A percentile compares a stretch with the other conserved stretches of the same genome.
These are phyloP conservation scores for Erysimum pusillum DNA, from an alignment of 441 rosid genomes.

Conservation along the genomic window DNA sequence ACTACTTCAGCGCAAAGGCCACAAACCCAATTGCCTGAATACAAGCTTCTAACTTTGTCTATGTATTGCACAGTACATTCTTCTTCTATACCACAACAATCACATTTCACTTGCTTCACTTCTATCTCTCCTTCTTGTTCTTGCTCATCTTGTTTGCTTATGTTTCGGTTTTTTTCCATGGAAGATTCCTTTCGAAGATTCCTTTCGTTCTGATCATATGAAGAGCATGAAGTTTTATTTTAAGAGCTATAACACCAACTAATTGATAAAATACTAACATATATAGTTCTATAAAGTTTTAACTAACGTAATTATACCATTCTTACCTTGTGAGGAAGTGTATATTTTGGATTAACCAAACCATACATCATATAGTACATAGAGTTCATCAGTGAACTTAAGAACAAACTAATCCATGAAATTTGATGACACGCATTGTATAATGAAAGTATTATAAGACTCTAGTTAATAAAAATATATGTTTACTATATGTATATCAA, in stretches of 20 bases:
- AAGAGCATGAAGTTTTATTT: background rate
- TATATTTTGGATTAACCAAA: background rate
- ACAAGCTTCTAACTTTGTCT: constrained; percentile 46
- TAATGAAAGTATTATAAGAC: background rate
- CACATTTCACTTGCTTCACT: constrained; percentile 62
- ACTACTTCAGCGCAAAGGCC: constrained; percentile 63
- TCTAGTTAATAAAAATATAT: too few species aligned
- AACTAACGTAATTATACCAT: too few species aligned
- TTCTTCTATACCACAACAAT: constrained; percentile 65
- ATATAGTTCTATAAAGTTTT: too few species aligned
- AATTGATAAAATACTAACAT: too few species aligned
- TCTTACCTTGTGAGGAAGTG: background rate
- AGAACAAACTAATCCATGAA: background rate
- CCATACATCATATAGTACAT: background rate
- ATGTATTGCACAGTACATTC: constrained; percentile 64
- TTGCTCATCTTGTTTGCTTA: background rate
- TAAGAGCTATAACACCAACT: background rate
- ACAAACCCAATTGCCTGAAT: constrained; percentile 66
- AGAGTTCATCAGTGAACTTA: background rate
- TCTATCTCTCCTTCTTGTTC: constrained; percentile 10
- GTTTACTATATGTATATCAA: too few species aligned
- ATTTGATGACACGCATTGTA: background rate
- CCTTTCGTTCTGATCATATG: constrained; percentile 12
- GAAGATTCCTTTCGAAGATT: constrained; percentile 27
- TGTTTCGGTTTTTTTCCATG: background rate